A percentile compares a stretch with the other conserved stretches of the same genome.
phyloP scores from a whole-genome alignment of 345 rosid species.

The Ricinus communis region DNA sequence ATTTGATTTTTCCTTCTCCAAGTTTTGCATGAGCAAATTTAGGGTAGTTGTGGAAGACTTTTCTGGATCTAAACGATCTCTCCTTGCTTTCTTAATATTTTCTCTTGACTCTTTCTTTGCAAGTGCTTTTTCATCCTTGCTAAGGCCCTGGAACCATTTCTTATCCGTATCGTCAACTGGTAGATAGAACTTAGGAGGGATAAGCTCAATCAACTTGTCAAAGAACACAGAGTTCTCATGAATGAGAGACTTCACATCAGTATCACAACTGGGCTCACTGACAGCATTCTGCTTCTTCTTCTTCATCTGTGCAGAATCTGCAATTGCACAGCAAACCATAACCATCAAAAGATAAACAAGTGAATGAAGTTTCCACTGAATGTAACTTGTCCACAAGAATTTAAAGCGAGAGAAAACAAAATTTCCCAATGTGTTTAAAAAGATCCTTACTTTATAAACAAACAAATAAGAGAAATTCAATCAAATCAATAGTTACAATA shows the following conservation, averaged over 20 bases:
- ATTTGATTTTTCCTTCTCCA: constrained; percentile 57
- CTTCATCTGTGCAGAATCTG: constrained; percentile 47
- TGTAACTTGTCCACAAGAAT: too few species aligned
- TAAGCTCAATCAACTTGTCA: constrained; percentile 70
- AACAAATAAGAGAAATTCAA: too few species aligned
- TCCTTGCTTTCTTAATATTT: constrained; percentile 77
- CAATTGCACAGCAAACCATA: constrained; percentile 8
- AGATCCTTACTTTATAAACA: too few species aligned
- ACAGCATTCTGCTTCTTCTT: constrained; percentile 30
- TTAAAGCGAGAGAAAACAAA: too few species aligned
- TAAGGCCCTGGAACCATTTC: constrained; percentile 79
- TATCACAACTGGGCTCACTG: not conserved
- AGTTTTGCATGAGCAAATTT: constrained; percentile 57
- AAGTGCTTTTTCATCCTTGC: constrained; percentile 58
- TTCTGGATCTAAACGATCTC: constrained; percentile 75
- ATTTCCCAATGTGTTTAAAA: too few species aligned
- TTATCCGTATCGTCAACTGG: constrained; percentile 68
- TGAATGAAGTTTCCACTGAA: too few species aligned
- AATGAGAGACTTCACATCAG: constrained; percentile 48
- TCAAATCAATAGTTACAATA: too few species aligned
- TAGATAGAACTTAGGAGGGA: constrained; percentile 87
- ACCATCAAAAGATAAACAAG: too few species aligned
- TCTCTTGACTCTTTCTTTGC: constrained; percentile 65
- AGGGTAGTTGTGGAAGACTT: constrained; percentile 55
- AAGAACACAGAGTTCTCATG: constrained; percentile 58